Conservation (phyloP, 805 yeast genomes). For the Tetrapisispora phaffii region DNA sequence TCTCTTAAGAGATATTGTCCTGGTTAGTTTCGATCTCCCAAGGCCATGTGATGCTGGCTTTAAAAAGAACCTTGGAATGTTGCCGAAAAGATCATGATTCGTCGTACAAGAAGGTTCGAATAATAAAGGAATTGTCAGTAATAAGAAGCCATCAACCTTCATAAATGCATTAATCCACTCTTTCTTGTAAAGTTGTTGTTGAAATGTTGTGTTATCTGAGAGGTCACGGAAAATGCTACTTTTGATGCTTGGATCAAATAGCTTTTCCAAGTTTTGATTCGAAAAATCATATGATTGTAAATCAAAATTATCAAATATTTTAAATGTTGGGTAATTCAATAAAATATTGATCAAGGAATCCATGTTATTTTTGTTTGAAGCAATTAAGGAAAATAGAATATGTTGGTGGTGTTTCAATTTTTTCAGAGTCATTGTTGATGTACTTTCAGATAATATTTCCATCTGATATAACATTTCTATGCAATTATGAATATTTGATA, state of each 20-base stretch:
- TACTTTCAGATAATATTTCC: background rate
- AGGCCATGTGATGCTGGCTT: background rate
- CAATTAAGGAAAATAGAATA: conserved; percentile 7
- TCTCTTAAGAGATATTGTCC: conserved; percentile 9
- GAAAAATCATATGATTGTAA: conserved; percentile 19
- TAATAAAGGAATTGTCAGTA: background rate
- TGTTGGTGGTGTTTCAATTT: conserved; percentile 1
- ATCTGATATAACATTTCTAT: conserved; percentile 9
- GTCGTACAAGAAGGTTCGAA: background rate
- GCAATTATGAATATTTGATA: conserved; percentile 14
- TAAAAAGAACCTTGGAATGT: conserved; percentile 6
- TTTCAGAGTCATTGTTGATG: background rate
- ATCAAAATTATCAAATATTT: conserved; percentile 6
- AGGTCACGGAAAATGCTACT: background rate
- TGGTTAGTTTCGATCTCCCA: conserved; percentile 2
- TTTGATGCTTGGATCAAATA: conserved; percentile 3
- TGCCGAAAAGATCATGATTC: conserved; percentile 9
- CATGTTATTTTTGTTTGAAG: conserved; percentile 10
- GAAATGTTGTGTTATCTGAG: conserved; percentile 1
- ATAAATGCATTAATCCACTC: conserved; percentile 11
- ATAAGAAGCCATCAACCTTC: conserved; percentile 5
- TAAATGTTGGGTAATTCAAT: conserved; percentile 16
- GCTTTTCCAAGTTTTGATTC: conserved; percentile 10
- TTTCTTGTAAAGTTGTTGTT: conserved; percentile 1
- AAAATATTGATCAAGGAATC: conserved; percentile 16